Base-by-base conservation (phyloP, 202 grass and related monocot species). In the Saccharum hybrid region DNA sequence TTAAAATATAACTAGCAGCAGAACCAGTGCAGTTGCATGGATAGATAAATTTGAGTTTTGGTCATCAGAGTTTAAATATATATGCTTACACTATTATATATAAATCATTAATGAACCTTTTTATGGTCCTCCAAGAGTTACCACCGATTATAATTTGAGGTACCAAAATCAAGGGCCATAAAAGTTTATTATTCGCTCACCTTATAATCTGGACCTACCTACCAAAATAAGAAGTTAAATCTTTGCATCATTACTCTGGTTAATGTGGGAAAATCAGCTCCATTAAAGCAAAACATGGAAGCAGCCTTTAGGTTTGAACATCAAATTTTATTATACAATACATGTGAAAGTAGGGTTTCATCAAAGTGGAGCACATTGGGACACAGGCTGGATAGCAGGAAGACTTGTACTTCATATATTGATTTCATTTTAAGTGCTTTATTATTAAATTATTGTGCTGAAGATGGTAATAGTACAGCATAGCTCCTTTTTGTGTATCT, bases 1-100 rank as follows among this genome's bases (percentile, higher is more conserved):
- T 82, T 66, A 18, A 42, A 15, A 63, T 75, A 19, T 79, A 80
- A 68, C 19, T 80, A 39, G 19, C 19, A 56, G 45, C 48, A 54
- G 51, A 71, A 28, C 52, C 9, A 45, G 6, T 81, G 14, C 23
- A 43, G 7, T 42, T 60, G 21, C 36, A 42, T 12, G 8, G 8
- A 31, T 19, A 42, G 45, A 66, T 66, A 69, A 71, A 30, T 68
- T 41, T 57, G 2, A 40, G 13, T 39, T 57, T 21, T 54, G 66
- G 38, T 76, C 37, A 42, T 42, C 36, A 62, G 37, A 61, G 56
- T 62, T 63, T 26, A 15, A 22, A 75, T 26, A 76, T 76, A 3
- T 60, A 39, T 41, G 6, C 37, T 6, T 62, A 0, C 21, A 76
- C 13, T 23, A 59, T 56, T 14, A 23, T 11, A 11, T 61, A 11